Base-by-base conservation (phyloP, 2,329 filamentous ascomycete species). In the Colletotrichum gigasporum region DNA sequence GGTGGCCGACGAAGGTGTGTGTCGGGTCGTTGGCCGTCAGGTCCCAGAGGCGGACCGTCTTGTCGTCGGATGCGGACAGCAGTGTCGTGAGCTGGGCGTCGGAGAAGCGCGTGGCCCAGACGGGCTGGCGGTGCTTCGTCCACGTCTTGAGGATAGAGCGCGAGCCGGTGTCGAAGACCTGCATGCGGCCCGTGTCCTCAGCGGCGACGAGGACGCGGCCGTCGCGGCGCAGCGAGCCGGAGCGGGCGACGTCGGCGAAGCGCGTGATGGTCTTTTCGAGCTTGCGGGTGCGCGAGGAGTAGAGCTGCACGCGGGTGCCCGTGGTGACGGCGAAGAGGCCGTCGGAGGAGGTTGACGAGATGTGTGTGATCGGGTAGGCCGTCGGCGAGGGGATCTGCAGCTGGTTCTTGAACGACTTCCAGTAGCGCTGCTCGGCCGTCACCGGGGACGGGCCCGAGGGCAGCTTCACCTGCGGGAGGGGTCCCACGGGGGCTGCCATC, bases 81-180 rank as follows among this genome's bases (percentile, higher is more conserved):
- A 98, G 82, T 3, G 89, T 89, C 1, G 96, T 99, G 68, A 94
- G 85, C 66, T 96, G 91, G n/a, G 85, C 86, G 1, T 94, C 93
- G n/a, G 92, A 95, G 86, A 96, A 99, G 76, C 91, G 91, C 45
- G 94, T 95, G 22, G 91, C 88, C 90, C 95, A 97, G 22, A 97
- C 93, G 12, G 96, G 93, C 83, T 97, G 94, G 80, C 94, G 94
- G 81, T 98, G 95, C 70, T 94, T 89, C 68, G 90, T 89, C 95
- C 96, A 99, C 53, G 95, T 97, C 82, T 96, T 95, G 71, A 99
- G 81, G 69, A 99, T 97, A 3, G 94, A 94, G 68, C 96, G 87
- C 61, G 94, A 95, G 44, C 74, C 90, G 53, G 97, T 89, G 74
- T 99, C 96, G 74, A 98, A 99, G 11, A 97, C 94, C 79, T 99